A percentile compares a stretch with the other conserved stretches of the same genome.
These are phyloP conservation scores for Graphilbum fragrans DNA, from an alignment of 2,329 filamentous ascomycete species.

Conservation along the genomic window DNA sequence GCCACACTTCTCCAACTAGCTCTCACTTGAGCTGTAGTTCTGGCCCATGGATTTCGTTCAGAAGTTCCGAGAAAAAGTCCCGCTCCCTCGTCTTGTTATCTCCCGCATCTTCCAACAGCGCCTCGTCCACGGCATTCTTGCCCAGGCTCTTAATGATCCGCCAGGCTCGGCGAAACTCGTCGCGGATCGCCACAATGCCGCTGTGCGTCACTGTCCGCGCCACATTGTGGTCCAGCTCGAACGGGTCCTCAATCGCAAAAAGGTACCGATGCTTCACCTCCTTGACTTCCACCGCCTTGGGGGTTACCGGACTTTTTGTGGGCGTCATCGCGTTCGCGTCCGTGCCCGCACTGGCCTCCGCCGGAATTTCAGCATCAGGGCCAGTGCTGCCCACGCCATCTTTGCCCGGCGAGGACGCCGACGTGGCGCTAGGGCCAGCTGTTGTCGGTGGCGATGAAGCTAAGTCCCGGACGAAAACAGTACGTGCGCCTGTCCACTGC, in stretches of 20 bases:
- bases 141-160: slow-evolving; percentile 50
- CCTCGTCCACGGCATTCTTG: slow-evolving; percentile 24
- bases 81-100: slow-evolving; percentile 21
- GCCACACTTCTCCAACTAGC: not conserved
- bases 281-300: slow-evolving; percentile 35
- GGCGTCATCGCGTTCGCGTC: slow-evolving; percentile 7
- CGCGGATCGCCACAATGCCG: slow-evolving; percentile 68
- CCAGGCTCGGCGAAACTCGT: slow-evolving; percentile 76
- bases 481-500: slow-evolving; percentile 77
- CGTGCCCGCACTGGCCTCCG: not conserved
- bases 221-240: slow-evolving; percentile 80
- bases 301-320: slow-evolving; percentile 3
- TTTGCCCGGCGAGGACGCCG: not conserved
- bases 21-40: slow-evolving; percentile 1
- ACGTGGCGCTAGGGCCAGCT: not conserved
- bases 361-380: not conserved
- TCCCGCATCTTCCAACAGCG: slow-evolving; percentile 39
- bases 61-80: slow-evolving; percentile 21
- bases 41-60: slow-evolving; percentile 28
- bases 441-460: slow-evolving; percentile 13
- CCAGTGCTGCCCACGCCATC: not conserved
- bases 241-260: slow-evolving; percentile 85
- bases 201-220: slow-evolving; percentile 75
- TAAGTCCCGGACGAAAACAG: slow-evolving; percentile 37
- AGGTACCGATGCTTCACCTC: slow-evolving; percentile 72